Evolutionary conservation across 2,329 filamentous ascomycete genomes (phyloP), one percentile per base, ranked within the genome.

Genomic region (Raffaelea arxii): DNA sequence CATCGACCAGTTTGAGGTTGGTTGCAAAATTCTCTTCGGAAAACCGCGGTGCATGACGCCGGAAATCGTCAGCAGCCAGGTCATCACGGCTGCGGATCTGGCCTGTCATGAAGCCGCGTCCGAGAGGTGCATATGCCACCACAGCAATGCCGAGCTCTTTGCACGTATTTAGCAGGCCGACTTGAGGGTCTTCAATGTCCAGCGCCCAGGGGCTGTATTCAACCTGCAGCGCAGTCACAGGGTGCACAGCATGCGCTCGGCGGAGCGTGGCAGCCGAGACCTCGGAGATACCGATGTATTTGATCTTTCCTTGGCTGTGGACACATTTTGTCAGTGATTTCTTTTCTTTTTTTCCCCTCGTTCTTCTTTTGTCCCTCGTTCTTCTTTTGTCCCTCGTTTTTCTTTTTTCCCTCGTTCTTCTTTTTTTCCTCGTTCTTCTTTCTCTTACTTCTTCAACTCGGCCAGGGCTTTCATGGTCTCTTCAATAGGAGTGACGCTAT

Each of bases 231-330:
- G 72, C 71, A 3, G 67, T 54, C 46, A 80, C 65, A 21, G 67
- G 72, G 47, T 67, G 64, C n/a, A 80, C 59, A 40, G 68, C 67
- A 54, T 64, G 59, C 11, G 72, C 76, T 3, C 75, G 69, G 14
- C 72, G 69, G 37, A 81, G 62, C 0, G 74, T 71, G 3, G 59
- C 58, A 1, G 71, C 66, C 10, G 67, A 68, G 47, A 69, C 62
- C 53, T 79, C 77, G 2, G 65, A 74, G 3, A 82, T 56, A 12
- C 78, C 78, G 6, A 82, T 59, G 57, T 77, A 62, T 44, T 68
- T 71, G 57, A 80, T 72, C 57, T 79, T 78, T 46, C 75, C 75
- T 52, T 73, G 67, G 6, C 46, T 47, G 43, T 7, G 16, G 27
- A 30, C 9, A 30, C n/a, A n/a, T n/a, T n/a, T n/a, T n/a, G n/a